Base-by-base conservation (phyloP, 1,284 basidiomycete genomes). In the Apiotrichum montevideense region DNA sequence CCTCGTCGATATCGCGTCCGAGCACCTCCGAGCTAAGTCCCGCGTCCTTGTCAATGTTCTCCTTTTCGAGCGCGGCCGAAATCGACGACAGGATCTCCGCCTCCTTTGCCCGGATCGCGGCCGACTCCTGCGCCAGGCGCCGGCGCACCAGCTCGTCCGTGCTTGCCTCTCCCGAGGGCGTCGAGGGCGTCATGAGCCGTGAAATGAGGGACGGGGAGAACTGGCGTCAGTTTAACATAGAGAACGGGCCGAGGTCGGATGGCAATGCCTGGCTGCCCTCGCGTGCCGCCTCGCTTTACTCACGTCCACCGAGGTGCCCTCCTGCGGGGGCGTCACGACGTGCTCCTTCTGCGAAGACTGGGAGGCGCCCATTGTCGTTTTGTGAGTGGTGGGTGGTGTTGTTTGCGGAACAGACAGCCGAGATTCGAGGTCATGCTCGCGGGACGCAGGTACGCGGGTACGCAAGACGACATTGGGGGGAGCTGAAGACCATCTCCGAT, bases 1-100 rank as follows among this genome's bases (percentile, higher is more conserved):
- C 69, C 56, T 76, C 73, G 59, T 77, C 76, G 46, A 78, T 75
- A 63, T 78, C 77, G 61, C 72, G 64, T 2, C 71, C 66, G 37
- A 78, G 62, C 8, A 75, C 66, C 55, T 74, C 72, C 13, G 64
- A 66, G 53, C 62, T 67, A 69, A 75, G 70, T 8, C 75, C 74
- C 0, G 74, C 73, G 53, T 77, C 74, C 60, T 68, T 71, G 63
- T 76, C 72, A 51, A 77, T 58, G 64, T 77, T 77, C 63, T 77
- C 75, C 67, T 77, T 77, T 58, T 77, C 75, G 37, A 77, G 63
- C 35, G 74, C 75, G 0, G 69, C 64, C 1, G 66, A 69, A 62
- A 77, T 77, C 40, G 63, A 64, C 14, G 57, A 51, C 48, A 77
- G 63, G 56, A 77, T 77, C 58, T 73, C 70, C 8, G 69, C 66